These are phyloP conservation scores for Fusarium ramigenum DNA, from an alignment of 2,329 filamentous ascomycete genomes.

Conservation along the genomic window DNA sequence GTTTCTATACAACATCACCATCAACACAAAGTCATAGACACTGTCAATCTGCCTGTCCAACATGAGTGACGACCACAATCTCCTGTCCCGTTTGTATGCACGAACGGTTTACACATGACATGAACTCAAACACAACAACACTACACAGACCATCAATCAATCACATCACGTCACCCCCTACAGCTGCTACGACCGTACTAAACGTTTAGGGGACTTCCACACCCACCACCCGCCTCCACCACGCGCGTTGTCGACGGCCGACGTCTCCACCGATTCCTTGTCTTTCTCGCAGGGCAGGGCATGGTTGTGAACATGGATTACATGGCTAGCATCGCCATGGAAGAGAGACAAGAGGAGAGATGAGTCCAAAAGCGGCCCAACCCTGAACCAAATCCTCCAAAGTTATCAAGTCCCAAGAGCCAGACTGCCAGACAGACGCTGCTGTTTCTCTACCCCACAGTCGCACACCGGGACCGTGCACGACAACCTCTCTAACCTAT, in stretches of 20 bases:
- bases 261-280: conserved; percentile 30
- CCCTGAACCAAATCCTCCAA: conserved; percentile 7
- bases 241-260: conserved; percentile 14
- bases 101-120: conserved; percentile 14
- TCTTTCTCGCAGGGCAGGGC: conserved; percentile 3
- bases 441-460: conserved; percentile 43
- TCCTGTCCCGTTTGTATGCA: background rate
- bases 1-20: background rate
- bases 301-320: conserved; percentile 1
- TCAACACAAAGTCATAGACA: background rate
- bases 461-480: conserved; percentile 37
- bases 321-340: background rate
- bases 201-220: conserved; percentile 12
- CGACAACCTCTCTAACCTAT: conserved; percentile 38
- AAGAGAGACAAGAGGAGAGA: conserved; percentile 3
- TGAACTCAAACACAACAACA: conserved; percentile 21
- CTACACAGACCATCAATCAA: conserved; percentile 14
- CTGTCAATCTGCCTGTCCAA: background rate
- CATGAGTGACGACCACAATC: background rate
- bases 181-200: background rate
- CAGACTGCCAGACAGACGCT: background rate
- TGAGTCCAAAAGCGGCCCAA: conserved; percentile 10
- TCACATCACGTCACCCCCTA: conserved; percentile 33
- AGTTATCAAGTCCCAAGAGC: background rate
- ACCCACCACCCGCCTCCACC: conserved; percentile 23